Conservation (phyloP, 2,329 filamentous ascomycete genomes). For the Coniochaeta hoffmannii region DNA sequence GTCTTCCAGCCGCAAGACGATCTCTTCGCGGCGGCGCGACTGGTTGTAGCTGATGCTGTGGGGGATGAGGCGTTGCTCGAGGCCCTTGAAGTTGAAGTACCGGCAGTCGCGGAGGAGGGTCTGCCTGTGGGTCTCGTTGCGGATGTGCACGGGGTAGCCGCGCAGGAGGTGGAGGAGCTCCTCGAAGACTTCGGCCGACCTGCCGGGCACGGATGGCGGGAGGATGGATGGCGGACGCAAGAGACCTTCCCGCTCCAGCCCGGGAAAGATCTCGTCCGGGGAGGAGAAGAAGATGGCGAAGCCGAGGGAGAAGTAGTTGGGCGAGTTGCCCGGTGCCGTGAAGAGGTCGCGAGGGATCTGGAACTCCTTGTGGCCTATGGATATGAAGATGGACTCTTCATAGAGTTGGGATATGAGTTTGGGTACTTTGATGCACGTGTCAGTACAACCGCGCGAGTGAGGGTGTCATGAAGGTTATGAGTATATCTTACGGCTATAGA, state of each 20-base stretch:
- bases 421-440: constrained; percentile 52
- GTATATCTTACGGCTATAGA: constrained; percentile 65
- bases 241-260: constrained; percentile 68
- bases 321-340: constrained; percentile 76
- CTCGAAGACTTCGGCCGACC: constrained; percentile 75
- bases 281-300: constrained; percentile 82
- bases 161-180: constrained; percentile 76
- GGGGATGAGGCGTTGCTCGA: constrained; percentile 81
- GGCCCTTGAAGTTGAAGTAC: constrained; percentile 86
- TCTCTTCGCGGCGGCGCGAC: constrained; percentile 60
- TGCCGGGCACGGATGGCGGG: constrained; percentile 72
- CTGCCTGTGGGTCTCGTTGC: constrained; percentile 66
- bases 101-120: constrained; percentile 77
- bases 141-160: constrained; percentile 75
- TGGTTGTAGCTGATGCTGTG: constrained; percentile 72
- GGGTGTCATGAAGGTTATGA: not conserved
- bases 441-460: not conserved
- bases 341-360: constrained; percentile 87
- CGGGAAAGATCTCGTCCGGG: constrained; percentile 76
- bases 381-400: constrained; percentile 85
- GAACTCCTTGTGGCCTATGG: constrained; percentile 80
- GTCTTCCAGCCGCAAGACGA: constrained; percentile 73
- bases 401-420: constrained; percentile 86
- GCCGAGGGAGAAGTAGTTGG: constrained; percentile 91
- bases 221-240: constrained; percentile 81